Conservation (phyloP, 306 rosid species). For the Begonia loranthoides region DNA sequence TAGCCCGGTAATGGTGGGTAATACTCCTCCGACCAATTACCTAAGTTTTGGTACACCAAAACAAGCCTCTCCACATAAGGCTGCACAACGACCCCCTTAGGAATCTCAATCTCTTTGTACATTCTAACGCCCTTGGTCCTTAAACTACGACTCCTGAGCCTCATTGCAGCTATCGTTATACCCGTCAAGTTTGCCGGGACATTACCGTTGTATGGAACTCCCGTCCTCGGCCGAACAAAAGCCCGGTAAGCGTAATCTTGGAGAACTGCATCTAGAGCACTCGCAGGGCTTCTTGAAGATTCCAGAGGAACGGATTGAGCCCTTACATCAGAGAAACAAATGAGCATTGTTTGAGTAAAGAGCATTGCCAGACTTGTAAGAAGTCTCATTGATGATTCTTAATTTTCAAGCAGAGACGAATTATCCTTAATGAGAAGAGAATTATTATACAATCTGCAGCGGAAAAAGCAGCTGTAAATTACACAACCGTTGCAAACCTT, state of each 20-base stretch:
- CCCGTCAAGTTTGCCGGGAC: slow-evolving; percentile 44
- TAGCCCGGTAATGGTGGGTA: slow-evolving; percentile 45
- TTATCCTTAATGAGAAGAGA: slow-evolving; percentile 5
- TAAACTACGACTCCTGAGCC: slow-evolving; percentile 83
- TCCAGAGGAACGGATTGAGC: neutral
- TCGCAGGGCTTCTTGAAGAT: slow-evolving; percentile 11
- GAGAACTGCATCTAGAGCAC: slow-evolving; percentile 31
- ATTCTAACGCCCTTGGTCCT: slow-evolving; percentile 36
- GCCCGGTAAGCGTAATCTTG: slow-evolving; percentile 46
- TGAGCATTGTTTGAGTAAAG: slow-evolving; percentile 1
- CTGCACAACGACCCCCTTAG: slow-evolving; percentile 28
- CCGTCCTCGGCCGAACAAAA: slow-evolving; percentile 43
- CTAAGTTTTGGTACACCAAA: slow-evolving; percentile 82
- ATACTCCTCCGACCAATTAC: slow-evolving; percentile 40
- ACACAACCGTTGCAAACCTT: slow-evolving; percentile 8
- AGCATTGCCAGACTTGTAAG: slow-evolving; percentile 14
- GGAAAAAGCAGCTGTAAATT: slow-evolving; percentile 1
- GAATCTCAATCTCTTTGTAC: slow-evolving; percentile 63
- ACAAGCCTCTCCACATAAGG: slow-evolving; percentile 74
- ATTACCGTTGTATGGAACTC: slow-evolving; percentile 27
- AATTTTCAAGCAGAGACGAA: slow-evolving; percentile 9
- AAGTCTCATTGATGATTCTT: slow-evolving; percentile 14
- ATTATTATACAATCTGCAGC: slow-evolving; percentile 2
- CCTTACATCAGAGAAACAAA: slow-evolving; percentile 6
- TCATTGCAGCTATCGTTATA: slow-evolving; percentile 34